Evolutionary conservation across 164 flowering plant genomes (phyloP).

Genomic region (Piper longum): DNA sequence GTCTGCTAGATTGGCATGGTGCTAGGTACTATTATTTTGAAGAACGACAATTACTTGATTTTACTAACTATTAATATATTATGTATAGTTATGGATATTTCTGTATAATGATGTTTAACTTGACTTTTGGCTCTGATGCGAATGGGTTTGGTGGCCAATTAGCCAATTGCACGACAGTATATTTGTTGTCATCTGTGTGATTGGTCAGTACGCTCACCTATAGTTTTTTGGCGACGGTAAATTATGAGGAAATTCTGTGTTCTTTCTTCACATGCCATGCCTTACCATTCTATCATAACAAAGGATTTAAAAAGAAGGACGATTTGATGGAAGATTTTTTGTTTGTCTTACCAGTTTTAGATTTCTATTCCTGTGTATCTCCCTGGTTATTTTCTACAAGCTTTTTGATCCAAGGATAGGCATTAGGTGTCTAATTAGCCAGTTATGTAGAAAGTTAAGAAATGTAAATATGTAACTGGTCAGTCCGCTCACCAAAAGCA

Average conservation of each 20-base stretch:
- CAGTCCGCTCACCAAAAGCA: conserved; percentile 37
- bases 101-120: background rate
- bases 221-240: conserved; percentile 4
- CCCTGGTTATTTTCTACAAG: background rate
- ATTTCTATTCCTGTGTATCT: background rate
- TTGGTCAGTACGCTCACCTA: conserved; percentile 45
- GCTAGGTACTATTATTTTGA: no score
- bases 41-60: no score
- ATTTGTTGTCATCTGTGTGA: conserved; percentile 16
- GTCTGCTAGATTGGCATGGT: no score
- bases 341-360: background rate
- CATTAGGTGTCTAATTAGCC: conserved; percentile 42
- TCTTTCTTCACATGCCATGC: conserved; percentile 1
- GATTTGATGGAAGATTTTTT: background rate
- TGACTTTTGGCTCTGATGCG: no score
- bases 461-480: conserved; percentile 31
- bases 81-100: background rate
- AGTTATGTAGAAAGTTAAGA: conserved; percentile 16
- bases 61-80: no score
- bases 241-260: conserved; percentile 7
- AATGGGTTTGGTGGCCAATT: conserved; percentile 23
- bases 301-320: background rate
- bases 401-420: background rate
- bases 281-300: background rate
- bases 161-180: conserved; percentile 25